Percentiles rank a stretch among this genome's conserved stretches.
phyloP scores from a whole-genome alignment of 305 asterid species.

The Caryopteris hybrid region DNA sequence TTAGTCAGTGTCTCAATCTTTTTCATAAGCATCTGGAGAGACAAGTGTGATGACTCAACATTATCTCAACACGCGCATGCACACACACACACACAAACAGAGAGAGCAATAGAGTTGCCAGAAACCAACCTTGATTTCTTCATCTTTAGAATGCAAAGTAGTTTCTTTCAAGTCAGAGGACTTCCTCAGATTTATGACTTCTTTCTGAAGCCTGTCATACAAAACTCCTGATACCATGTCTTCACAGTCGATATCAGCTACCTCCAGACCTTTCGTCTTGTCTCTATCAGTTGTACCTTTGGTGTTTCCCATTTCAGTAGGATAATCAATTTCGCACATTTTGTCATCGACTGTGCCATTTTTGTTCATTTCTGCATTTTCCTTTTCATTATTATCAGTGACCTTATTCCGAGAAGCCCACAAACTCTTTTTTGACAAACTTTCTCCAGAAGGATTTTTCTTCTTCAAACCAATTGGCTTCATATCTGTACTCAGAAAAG shows the following conservation, averaged over 20 bases:
- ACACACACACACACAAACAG: not conserved
- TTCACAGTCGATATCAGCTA: slow-evolving; percentile 25
- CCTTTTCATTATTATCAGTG: slow-evolving; percentile 48
- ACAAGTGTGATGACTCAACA: not conserved
- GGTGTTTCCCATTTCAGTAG: slow-evolving; percentile 20
- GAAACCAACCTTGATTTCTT: slow-evolving; percentile 60
- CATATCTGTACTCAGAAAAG: slow-evolving; percentile 12
- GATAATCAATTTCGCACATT: slow-evolving; percentile 17
- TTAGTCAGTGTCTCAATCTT: slow-evolving; percentile 57
- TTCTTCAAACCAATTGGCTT: slow-evolving; percentile 21
- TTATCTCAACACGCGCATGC: not conserved
- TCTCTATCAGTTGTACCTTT: slow-evolving; percentile 21
- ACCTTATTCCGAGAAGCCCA: slow-evolving; percentile 60
- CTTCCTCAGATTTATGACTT: slow-evolving; percentile 69
- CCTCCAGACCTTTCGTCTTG: slow-evolving; percentile 25
- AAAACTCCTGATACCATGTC: slow-evolving; percentile 78
- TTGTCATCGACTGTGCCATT: slow-evolving; percentile 21
- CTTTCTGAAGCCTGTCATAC: slow-evolving; percentile 88
- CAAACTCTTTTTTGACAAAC: slow-evolving; percentile 38
- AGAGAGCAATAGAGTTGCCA: not conserved
- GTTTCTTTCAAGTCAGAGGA: slow-evolving; percentile 47
- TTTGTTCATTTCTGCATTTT: slow-evolving; percentile 47
- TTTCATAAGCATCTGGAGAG: slow-evolving; percentile 54
- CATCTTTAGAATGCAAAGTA: slow-evolving; percentile 59
- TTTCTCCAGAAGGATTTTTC: slow-evolving; percentile 37